Conservation (phyloP, 2,329 filamentous ascomycete genomes). For the Verticillium albo-atrum region DNA sequence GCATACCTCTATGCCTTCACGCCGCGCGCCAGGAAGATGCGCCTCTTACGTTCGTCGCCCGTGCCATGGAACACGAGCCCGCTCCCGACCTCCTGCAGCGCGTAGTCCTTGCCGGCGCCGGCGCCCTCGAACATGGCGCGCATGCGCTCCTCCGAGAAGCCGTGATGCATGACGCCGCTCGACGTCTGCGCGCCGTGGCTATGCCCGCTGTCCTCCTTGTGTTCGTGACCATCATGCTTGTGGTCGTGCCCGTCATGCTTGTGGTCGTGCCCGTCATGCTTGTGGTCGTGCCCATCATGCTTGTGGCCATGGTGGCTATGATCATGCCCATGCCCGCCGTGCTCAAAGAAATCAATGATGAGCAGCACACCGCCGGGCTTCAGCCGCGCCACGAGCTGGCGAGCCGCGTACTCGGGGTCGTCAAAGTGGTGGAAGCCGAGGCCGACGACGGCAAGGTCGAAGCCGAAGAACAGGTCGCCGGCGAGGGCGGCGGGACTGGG, state of each 20-base stretch:
- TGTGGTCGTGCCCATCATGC: constrained; percentile 11
- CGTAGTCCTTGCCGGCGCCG: constrained; percentile 53
- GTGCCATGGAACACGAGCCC: constrained; percentile 38
- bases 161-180: constrained; percentile 58
- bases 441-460: constrained; percentile 63
- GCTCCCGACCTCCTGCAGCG: constrained; percentile 47
- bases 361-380: constrained; percentile 62
- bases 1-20: constrained; percentile 5
- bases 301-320: constrained; percentile 11
- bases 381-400: constrained; percentile 56
- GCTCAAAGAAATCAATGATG: constrained; percentile 63
- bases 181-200: constrained; percentile 7
- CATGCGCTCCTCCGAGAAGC: constrained; percentile 59
- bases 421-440: constrained; percentile 65
- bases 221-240: neutral
- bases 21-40: constrained; percentile 27
- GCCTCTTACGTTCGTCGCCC: constrained; percentile 32
- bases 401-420: constrained; percentile 55
- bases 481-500: constrained; percentile 51
- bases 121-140: constrained; percentile 59
- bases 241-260: neutral
- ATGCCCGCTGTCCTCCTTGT: too few relatives aligned
- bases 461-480: constrained; percentile 59
- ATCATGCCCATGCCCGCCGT: constrained; percentile 24
- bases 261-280: constrained; percentile 19